Evolutionary conservation across 73 alveolate genomes (phyloP).

Genomic region (Paramecium sonneborni): DNA sequence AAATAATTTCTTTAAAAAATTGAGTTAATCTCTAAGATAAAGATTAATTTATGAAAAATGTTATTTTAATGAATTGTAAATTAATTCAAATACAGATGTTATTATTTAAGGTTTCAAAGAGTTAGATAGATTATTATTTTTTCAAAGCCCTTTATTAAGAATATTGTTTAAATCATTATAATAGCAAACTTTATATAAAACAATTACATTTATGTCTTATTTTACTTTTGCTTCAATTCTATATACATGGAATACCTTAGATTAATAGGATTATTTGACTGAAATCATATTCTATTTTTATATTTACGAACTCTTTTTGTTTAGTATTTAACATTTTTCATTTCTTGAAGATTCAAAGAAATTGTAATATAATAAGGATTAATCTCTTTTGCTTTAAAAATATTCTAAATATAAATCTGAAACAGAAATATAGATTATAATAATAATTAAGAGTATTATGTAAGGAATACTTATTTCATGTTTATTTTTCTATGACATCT

Average conservation of each 20-base stretch:
- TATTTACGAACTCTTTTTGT: not conserved
- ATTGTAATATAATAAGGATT: not conserved
- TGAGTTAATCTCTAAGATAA: not conserved
- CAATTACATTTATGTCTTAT: not conserved
- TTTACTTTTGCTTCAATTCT: not conserved
- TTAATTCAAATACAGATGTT: not conserved
- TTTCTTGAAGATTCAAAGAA: not conserved
- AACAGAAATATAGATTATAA: not conserved
- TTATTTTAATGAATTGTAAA: not conserved
- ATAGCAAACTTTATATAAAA: not conserved
- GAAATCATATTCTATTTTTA: not conserved
- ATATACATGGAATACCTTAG: not conserved
- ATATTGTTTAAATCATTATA: not conserved
- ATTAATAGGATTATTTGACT: not conserved
- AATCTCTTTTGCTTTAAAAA: not conserved
- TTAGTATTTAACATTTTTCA: not conserved
- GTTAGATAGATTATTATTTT: not conserved
- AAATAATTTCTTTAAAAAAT: not conserved
- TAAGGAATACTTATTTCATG: not conserved
- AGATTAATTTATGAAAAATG: not conserved
- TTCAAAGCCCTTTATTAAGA: not conserved
- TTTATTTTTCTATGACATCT: not conserved
- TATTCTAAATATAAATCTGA: not conserved
- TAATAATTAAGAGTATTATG: not conserved
- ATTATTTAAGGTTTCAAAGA: conserved; percentile 2